Evolutionary conservation across 371 early-diverging fungal species (phyloP).

Genomic region (Rhizopus microsporus): DNA sequence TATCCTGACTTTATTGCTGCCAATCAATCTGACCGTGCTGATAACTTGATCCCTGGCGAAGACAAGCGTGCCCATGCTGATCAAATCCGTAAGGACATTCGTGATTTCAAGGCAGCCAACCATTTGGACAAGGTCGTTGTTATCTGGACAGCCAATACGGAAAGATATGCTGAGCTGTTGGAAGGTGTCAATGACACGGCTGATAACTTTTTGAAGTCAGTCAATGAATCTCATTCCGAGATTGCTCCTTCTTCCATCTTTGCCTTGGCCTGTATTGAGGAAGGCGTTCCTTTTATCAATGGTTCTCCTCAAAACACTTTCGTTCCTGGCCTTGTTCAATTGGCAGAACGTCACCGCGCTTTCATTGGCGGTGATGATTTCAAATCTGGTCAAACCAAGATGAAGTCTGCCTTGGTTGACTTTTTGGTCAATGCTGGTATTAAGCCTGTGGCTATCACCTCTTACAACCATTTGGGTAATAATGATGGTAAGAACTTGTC

Average conservation of each 20-base stretch:
- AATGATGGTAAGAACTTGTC: conserved; percentile 98
- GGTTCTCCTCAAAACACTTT: conserved; percentile 99
- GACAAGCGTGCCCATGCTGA: conserved; percentile 88
- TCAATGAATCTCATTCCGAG: conserved; percentile 80
- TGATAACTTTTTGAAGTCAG: conserved; percentile 84
- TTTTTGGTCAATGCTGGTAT: conserved; percentile 97
- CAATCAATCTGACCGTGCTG: conserved; percentile 95
- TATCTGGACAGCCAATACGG: conserved; percentile 98
- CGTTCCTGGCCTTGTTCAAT: conserved; percentile 88
- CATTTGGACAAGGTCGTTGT: conserved; percentile 91
- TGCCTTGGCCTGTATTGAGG: conserved; percentile 94
- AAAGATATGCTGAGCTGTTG: conserved; percentile 82
- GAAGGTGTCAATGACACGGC: conserved; percentile 96
- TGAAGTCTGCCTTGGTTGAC: conserved; percentile 97
- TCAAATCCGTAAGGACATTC: conserved; percentile 89
- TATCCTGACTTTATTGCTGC: conserved; percentile 96
- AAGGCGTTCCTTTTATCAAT: conserved; percentile 94
- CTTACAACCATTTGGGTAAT: conserved; percentile 98
- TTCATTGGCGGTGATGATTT: conserved; percentile 98
- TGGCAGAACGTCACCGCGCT: conserved; percentile 85
- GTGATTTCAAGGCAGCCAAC: conserved; percentile 88
- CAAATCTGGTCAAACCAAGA: conserved; percentile 98
- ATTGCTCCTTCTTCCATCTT: conserved; percentile 96
- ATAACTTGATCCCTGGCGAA: conserved; percentile 83
- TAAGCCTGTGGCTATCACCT: conserved; percentile 95